A percentile compares a stretch with the other conserved stretches of the same genome.
Evolutionary conservation across 2,329 filamentous ascomycete genomes (phyloP).

Genomic region (Gaeumannomyces tritici): DNA sequence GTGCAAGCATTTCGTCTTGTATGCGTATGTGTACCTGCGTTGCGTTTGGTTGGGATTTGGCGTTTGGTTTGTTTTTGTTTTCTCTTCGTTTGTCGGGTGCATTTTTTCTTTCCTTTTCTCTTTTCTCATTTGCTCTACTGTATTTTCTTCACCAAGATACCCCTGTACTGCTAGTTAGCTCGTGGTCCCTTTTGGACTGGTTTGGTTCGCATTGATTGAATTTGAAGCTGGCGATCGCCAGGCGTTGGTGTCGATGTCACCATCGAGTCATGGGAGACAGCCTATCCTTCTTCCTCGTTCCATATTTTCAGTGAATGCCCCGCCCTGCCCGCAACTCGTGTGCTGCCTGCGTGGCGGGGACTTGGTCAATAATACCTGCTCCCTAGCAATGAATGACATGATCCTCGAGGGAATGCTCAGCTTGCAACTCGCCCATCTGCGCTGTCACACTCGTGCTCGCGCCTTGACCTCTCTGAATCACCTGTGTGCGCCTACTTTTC

Average conservation of each 20-base stretch:
- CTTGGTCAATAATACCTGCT: background rate
- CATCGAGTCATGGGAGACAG: background rate
- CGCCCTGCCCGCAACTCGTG: background rate
- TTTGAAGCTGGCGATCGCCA: background rate
- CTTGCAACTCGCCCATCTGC: background rate
- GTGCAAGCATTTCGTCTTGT: conserved; percentile 6
- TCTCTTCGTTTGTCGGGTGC: background rate
- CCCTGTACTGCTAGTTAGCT: background rate
- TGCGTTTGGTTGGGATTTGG: conserved; percentile 4
- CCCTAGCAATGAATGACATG: background rate
- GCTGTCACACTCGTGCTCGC: background rate
- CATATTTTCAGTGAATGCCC: too few relatives aligned
- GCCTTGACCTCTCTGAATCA: background rate
- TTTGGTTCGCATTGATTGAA: background rate
- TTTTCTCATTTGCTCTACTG: too few relatives aligned
- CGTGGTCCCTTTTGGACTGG: background rate
- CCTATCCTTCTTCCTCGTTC: background rate
- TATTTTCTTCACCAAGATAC: background rate
- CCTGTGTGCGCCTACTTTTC: background rate
- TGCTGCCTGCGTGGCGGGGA: background rate
- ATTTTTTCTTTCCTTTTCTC: background rate
- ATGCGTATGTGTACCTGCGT: conserved; percentile 9
- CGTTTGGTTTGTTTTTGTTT: background rate
- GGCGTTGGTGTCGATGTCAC: background rate
- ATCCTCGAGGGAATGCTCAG: background rate